Conservation (phyloP, 1,284 basidiomycete species). For the Leucoagaricus sp. region DNA sequence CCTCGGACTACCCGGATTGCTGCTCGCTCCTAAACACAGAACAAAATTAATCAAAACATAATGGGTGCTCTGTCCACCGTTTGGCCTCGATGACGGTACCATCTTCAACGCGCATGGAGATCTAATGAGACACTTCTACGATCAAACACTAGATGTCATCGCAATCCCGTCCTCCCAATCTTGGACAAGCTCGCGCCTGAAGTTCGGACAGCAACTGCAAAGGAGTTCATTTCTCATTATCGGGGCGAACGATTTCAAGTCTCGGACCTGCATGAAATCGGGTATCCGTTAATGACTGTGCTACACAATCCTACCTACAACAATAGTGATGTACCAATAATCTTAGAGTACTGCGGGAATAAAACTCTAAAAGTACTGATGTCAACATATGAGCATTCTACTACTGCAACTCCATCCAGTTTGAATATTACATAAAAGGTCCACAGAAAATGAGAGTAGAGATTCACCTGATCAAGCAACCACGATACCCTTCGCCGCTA, state of each 20-base stretch:
- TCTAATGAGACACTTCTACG: background rate
- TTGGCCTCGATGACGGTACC: too few relatives aligned
- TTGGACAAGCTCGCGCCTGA: background rate
- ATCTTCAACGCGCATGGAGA: background rate
- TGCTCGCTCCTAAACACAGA: conserved; percentile 1
- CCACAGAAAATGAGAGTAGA: background rate
- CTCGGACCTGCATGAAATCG: too few relatives aligned
- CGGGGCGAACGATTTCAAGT: background rate
- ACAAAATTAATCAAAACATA: too few relatives aligned
- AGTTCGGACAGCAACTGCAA: background rate
- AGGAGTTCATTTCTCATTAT: background rate
- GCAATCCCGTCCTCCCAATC: background rate
- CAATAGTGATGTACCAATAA: background rate
- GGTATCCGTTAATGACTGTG: background rate
- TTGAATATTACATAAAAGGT: background rate
- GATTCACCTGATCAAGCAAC: background rate
- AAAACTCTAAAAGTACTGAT: background rate
- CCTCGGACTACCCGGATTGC: background rate
- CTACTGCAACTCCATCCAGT: background rate
- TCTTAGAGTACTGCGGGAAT: background rate
- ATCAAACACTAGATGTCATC: background rate
- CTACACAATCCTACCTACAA: background rate
- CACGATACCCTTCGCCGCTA: background rate
- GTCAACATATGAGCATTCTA: background rate
- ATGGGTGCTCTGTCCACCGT: too few relatives aligned